Percentiles rank a stretch among this genome's conserved stretches.
Evolutionary conservation across 306 rosid species (phyloP).

Genomic region (Cucumis hystrix): DNA sequence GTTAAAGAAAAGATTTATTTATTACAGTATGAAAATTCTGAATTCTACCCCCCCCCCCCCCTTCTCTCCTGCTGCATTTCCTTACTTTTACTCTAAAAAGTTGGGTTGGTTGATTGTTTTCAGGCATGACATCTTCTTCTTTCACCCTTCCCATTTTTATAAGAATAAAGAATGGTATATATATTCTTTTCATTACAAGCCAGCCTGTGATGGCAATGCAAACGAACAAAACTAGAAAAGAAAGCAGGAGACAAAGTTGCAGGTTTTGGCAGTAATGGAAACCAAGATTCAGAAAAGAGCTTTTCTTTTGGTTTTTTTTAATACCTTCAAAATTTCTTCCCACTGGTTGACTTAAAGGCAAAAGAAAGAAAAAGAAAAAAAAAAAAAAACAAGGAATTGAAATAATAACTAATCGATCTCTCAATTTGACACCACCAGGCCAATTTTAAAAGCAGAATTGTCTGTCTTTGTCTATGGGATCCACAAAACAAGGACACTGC

Average conservation of each 20-base stretch:
- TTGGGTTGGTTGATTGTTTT: constrained; percentile 10
- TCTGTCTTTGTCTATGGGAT: constrained; percentile 2
- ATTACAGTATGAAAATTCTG: constrained; percentile 18
- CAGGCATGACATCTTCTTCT: background rate
- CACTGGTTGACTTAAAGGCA: background rate
- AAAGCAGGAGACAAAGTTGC: constrained; percentile 1
- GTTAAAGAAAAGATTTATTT: constrained; percentile 9
- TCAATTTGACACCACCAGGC: background rate
- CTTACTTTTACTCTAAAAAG: constrained; percentile 20
- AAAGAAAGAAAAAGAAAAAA: too few species aligned
- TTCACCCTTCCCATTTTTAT: background rate
- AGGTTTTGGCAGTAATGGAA: constrained; percentile 5
- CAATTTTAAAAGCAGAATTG: background rate
- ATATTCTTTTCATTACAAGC: background rate
- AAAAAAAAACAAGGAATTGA: background rate
- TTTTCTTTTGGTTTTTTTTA: background rate
- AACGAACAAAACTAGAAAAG: background rate
- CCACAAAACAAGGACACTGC: constrained; percentile 5
- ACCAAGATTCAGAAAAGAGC: constrained; percentile 1
- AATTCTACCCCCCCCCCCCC: too few species aligned
- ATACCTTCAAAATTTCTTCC: background rate
- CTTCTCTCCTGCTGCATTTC: constrained; percentile 8
- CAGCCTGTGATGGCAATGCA: constrained; percentile 1
- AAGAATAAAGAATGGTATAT: background rate
- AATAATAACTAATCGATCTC: background rate